Evolutionary conservation across 306 rosid species (phyloP), one percentile per base, ranked within the genome.

Genomic region (Macrotyloma uniflorum): DNA sequence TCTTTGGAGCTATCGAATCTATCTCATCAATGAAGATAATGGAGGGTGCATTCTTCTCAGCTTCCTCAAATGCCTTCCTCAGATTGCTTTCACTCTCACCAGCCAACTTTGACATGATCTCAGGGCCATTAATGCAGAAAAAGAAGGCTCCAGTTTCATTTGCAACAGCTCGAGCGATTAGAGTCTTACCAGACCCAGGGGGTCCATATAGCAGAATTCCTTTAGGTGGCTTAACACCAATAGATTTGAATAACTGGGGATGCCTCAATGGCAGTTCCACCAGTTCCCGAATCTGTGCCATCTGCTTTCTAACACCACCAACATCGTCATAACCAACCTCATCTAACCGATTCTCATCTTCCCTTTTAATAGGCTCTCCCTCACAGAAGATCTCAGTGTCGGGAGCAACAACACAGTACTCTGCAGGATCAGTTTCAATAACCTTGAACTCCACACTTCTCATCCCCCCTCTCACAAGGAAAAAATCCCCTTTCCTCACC

Each of bases 301-400:
- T 92, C 86, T 95, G 98, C 83, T 93, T 95, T 72, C 98, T 87
- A 9, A 95, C 97, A 28, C 98, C 98, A 67, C 98, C 98, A 58
- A 95, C 98, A 70, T 95, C 98, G 77, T 95, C 98, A 85, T 92
- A 95, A 76, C 98, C 98, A 81, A 95, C 97, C 87, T 95, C 98
- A 46, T 95, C 97, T 18, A 95, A 76, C 13, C 98, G 87, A 67
- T 95, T 84, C 97, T 95, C 98, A 74, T 95, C 98, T 85, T 95
- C 98, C 78, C 94, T 87, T 79, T 88, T 92, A 72, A 95, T 88
- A 28, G 98, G 93, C 83, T 95, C 97, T 43, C 98, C 98, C 33
- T 95, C 98, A 79, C 98, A 95, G 84, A 89, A 95, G 47, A 95
- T 95, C 89, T 95, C 98, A 2, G 97, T 95, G 89, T 95, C 98